A percentile compares a stretch with the other conserved stretches of the same genome.
phyloP scores from a whole-genome alignment of 2,329 filamentous ascomycete species.

The Furcasterigmium sp. region DNA sequence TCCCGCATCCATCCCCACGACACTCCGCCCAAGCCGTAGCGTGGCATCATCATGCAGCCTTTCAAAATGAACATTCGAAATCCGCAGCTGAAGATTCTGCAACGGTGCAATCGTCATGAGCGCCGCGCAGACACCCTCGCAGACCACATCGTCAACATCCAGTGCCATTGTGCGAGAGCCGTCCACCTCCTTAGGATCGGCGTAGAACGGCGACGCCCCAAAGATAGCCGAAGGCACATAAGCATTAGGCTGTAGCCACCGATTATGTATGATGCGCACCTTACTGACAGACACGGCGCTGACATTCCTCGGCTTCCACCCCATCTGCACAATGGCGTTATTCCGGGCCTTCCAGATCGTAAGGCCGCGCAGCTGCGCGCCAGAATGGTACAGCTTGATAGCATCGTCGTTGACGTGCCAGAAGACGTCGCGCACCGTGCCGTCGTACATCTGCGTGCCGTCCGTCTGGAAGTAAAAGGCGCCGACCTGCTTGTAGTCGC shows the following conservation, averaged over 20 bases:
- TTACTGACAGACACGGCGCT: slow-evolving; percentile 18
- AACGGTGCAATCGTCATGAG: slow-evolving; percentile 4
- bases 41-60: slow-evolving; percentile 1
- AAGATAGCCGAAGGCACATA: slow-evolving; percentile 15
- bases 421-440: slow-evolving; percentile 24
- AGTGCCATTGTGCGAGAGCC: background rate
- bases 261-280: slow-evolving; percentile 20
- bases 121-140: slow-evolving; percentile 5
- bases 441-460: slow-evolving; percentile 26
- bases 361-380: slow-evolving; percentile 15
- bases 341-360: slow-evolving; percentile 24
- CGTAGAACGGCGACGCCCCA: slow-evolving; percentile 15
- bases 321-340: slow-evolving; percentile 27
- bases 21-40: background rate
- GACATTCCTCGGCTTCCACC: slow-evolving; percentile 23
- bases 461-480: slow-evolving; percentile 30
- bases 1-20: slow-evolving; percentile 4
- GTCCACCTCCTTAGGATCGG: slow-evolving; percentile 9
- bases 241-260: slow-evolving; percentile 14
- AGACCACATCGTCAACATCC: slow-evolving; percentile 1
- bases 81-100: slow-evolving; percentile 2
- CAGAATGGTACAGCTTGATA: slow-evolving; percentile 28
- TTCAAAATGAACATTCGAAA: slow-evolving; percentile 6
- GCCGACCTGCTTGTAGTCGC: slow-evolving; percentile 32
- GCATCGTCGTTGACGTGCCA: slow-evolving; percentile 28